Evolutionary conservation across 1,139 yeast genomes (phyloP).

Genomic region (Ogataea hybrid): DNA sequence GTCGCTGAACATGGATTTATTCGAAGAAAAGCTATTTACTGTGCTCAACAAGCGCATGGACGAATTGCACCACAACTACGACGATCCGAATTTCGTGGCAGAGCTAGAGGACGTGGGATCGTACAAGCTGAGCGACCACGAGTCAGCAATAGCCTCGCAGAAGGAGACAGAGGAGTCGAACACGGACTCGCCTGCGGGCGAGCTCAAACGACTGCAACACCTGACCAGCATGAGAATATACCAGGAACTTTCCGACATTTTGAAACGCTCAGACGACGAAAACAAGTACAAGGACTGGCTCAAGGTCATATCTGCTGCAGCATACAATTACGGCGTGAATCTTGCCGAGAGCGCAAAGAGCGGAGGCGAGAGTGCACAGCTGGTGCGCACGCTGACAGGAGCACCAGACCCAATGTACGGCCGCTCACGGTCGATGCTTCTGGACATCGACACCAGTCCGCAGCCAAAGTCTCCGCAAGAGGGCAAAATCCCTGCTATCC

Average conservation of each 20-base stretch:
- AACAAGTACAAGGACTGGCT: conserved; percentile 30
- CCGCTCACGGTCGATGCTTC: conserved; percentile 26
- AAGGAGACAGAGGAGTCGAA: neutral
- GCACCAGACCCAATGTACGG: conserved; percentile 31
- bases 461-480: conserved; percentile 6
- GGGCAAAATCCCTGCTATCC: conserved; percentile 16
- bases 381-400: conserved; percentile 34
- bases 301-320: conserved; percentile 30
- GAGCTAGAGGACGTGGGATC: conserved; percentile 28
- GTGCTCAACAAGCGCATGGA: conserved; percentile 45
- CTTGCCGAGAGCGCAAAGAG: conserved; percentile 33
- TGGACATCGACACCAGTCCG: conserved; percentile 17
- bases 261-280: conserved; percentile 23
- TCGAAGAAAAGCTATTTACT: conserved; percentile 42
- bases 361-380: conserved; percentile 31
- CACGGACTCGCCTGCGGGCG: conserved; percentile 22
- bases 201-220: conserved; percentile 21
- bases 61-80: conserved; percentile 38
- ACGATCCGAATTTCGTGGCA: conserved; percentile 18
- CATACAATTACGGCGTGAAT: conserved; percentile 30
- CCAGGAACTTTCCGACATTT: conserved; percentile 23
- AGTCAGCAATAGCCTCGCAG: conserved; percentile 15
- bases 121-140: conserved; percentile 26
- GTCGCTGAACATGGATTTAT: conserved; percentile 56
- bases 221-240: conserved; percentile 27